phyloP scores from a whole-genome alignment of 352 stramenopile genomes.

The Phytophthora melonis region DNA sequence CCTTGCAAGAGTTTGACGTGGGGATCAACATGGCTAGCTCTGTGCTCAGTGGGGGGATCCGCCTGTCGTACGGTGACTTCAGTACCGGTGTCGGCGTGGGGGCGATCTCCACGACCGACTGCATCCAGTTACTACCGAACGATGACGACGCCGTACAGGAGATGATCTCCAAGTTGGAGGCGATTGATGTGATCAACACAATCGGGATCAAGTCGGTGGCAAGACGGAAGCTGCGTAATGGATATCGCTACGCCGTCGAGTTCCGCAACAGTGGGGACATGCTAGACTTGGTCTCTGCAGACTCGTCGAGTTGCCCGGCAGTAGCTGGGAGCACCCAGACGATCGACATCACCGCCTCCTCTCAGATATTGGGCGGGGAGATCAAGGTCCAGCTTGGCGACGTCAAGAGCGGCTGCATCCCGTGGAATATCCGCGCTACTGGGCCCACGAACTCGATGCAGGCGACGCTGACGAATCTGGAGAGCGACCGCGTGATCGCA shows the following conservation, averaged over 20 bases:
- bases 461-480: constrained; percentile 43
- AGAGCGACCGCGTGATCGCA: constrained; percentile 47
- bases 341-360: constrained; percentile 62
- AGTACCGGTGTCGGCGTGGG: constrained; percentile 31
- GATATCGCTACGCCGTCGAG: constrained; percentile 60
- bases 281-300: constrained; percentile 56
- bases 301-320: constrained; percentile 42
- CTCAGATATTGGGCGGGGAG: constrained; percentile 55
- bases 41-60: constrained; percentile 56
- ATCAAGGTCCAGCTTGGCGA: constrained; percentile 54
- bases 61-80: constrained; percentile 70
- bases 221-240: constrained; percentile 39
- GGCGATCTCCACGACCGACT: constrained; percentile 52
- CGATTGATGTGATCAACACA: constrained; percentile 58
- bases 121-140: constrained; percentile 53
- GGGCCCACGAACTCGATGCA: constrained; percentile 51
- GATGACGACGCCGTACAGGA: constrained; percentile 59
- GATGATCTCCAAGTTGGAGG: constrained; percentile 45
- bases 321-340: constrained; percentile 64
- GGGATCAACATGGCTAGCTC: constrained; percentile 55
- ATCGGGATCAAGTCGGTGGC: constrained; percentile 58
- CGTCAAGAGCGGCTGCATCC: constrained; percentile 48
- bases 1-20: constrained; percentile 70
- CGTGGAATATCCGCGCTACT: constrained; percentile 52
- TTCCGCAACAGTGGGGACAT: constrained; percentile 66